Evolutionary conservation across 2,329 filamentous ascomycete genomes (phyloP), one percentile per base, ranked within the genome.

Genomic region (Microdochium paspali): DNA sequence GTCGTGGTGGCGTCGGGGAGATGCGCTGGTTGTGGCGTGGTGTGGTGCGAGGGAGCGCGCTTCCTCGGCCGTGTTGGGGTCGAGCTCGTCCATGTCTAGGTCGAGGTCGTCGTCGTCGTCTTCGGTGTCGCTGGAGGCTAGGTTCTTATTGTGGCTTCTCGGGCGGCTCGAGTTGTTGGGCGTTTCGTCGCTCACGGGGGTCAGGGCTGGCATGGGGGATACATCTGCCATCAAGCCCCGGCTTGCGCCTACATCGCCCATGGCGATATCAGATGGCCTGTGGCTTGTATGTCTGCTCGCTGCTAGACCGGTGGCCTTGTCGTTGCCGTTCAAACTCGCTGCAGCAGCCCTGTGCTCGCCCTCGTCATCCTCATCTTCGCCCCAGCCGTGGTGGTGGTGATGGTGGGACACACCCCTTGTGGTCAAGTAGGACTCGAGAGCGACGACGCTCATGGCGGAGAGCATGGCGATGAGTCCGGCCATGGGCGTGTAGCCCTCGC

Each of bases 401-500:
- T 76, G 73, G 57, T 83, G 80, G 1, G 77, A 72, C 2, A 80
- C 81, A 40, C 80, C 80, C 47, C 79, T 68, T 2, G 84, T 85
- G 0, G 89, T 90, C 55, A 97, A 83, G 62, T 90, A 89, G 68
- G 93, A 95, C 65, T 97, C 91, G 46, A 96, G 77, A 2, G 81
- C 79, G 6, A 95, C 87, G 3, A 96, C 90, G 3, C 86, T 70
- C 50, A 95, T 74, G n/a, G 88, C 86, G 10, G 86, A 82, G 10
- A 82, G 65, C 86, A 95, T 91, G 48, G 87, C 85, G 44, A 95
- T 79, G 44, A 93, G 73, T 2, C 90, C 89, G 0, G 88, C 82
- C 62, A 94, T 83, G 5, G 87, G 87, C 44, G 75, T 79, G 62
- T 93, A 95, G n/a, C 79, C 77, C 52, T 84, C 60, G 61, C 79